Percentiles rank a stretch among this genome's conserved stretches.
Conservation (phyloP, 2,329 filamentous ascomycete species). For the Rhexocercosporidium sp. region DNA sequence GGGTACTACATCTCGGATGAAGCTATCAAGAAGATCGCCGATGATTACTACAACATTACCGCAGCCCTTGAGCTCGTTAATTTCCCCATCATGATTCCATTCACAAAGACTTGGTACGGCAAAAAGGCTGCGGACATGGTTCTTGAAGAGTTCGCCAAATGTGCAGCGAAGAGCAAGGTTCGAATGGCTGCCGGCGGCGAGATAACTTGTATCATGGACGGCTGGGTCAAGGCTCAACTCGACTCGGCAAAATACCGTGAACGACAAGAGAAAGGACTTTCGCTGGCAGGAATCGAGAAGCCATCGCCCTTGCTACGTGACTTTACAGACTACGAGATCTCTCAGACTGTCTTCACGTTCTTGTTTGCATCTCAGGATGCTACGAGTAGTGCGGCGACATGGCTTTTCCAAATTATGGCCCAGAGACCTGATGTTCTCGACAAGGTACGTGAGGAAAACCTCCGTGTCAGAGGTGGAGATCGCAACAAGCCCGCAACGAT, state of each 20-base stretch:
- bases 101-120: slow-evolving; percentile 95
- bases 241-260: slow-evolving; percentile 83
- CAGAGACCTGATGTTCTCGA: slow-evolving; percentile 92
- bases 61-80: slow-evolving; percentile 96
- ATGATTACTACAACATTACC: slow-evolving; percentile 97
- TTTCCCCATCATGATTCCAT: slow-evolving; percentile 95
- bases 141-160: slow-evolving; percentile 85
- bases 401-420: slow-evolving; percentile 93
- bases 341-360: slow-evolving; percentile 94
- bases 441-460: slow-evolving; percentile 89
- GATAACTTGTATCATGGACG: slow-evolving; percentile 92
- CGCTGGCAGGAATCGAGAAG: slow-evolving; percentile 75
- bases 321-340: slow-evolving; percentile 90
- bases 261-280: slow-evolving; percentile 73
- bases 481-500: slow-evolving; percentile 72
- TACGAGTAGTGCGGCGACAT: slow-evolving; percentile 90
- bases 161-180: slow-evolving; percentile 90
- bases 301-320: slow-evolving; percentile 81
- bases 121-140: slow-evolving; percentile 96
- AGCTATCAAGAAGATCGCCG: slow-evolving; percentile 89
- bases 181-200: slow-evolving; percentile 89
- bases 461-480: slow-evolving; percentile 76
- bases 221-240: slow-evolving; percentile 88
- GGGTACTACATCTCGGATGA: slow-evolving; percentile 93
- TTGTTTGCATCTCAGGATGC: slow-evolving; percentile 97